Percentiles rank a stretch among this genome's conserved stretches.
Conservation (phyloP, 139 green algal species). For the Gonium pectorale region DNA sequence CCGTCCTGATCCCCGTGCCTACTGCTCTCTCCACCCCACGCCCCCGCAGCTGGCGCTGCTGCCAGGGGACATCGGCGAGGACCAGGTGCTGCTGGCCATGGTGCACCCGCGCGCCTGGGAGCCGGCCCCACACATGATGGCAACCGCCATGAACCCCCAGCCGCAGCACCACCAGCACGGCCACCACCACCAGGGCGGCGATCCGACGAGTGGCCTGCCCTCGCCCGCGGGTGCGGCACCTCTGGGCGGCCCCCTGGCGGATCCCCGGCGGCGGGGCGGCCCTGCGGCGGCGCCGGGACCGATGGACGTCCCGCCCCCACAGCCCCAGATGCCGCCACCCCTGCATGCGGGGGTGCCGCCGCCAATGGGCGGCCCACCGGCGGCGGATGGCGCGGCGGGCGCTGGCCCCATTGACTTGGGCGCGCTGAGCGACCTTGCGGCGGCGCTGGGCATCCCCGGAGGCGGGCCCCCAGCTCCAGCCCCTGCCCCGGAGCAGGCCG, state of each 20-base stretch:
- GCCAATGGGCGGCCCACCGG: background rate
- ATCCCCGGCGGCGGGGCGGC: background rate
- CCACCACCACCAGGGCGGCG: background rate
- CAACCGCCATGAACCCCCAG: background rate
- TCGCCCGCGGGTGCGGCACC: background rate
- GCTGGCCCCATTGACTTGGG: conserved; percentile 6
- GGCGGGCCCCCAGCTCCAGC: background rate
- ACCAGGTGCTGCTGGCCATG: conserved; percentile 65
- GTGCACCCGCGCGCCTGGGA: conserved; percentile 57
- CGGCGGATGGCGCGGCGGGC: background rate
- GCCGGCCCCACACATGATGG: background rate
- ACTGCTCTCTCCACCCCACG: background rate
- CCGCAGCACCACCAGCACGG: background rate
- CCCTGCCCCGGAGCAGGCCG: background rate
- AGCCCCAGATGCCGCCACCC: background rate
- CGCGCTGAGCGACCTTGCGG: conserved; percentile 36
- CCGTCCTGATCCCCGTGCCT: background rate
- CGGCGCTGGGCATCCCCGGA: conserved; percentile 23
- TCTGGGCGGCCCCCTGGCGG: background rate
- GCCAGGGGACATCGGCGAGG: conserved; percentile 37
- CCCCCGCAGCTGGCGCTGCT: conserved; percentile 44
- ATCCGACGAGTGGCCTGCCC: background rate
- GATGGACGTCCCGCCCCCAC: background rate
- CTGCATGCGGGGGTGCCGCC: background rate
- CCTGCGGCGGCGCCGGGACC: background rate